These are phyloP conservation scores for Boletus sp. DNA, from an alignment of 768 basidiomycete genomes.

Conservation along the genomic window DNA sequence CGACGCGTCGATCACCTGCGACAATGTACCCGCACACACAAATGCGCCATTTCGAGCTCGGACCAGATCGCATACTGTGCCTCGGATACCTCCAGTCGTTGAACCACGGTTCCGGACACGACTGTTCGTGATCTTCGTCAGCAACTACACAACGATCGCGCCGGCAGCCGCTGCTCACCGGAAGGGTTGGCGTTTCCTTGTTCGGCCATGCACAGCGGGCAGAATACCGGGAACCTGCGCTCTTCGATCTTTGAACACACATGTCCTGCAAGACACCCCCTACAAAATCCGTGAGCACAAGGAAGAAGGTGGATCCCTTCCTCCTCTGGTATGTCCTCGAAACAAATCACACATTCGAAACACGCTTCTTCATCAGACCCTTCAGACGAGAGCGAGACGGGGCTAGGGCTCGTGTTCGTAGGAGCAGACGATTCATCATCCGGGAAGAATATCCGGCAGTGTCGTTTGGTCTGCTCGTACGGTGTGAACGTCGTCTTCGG, in stretches of 20 bases:
- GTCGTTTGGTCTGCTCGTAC: constrained; percentile 23
- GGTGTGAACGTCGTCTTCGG: constrained; percentile 1
- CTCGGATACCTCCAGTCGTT: constrained; percentile 42
- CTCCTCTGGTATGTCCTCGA: constrained; percentile 43
- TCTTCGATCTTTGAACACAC: constrained; percentile 46
- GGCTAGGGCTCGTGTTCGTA: not conserved
- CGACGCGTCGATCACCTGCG: constrained; percentile 36
- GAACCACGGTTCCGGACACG: constrained; percentile 35
- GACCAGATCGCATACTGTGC: constrained; percentile 37
- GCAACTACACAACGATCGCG: not conserved
- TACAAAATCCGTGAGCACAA: constrained; percentile 55
- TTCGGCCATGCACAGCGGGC: constrained; percentile 51
- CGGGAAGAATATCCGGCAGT: constrained; percentile 25
- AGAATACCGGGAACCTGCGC: constrained; percentile 53
- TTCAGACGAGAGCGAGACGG: not conserved
- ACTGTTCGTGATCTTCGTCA: constrained; percentile 27
- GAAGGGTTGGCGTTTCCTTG: constrained; percentile 26
- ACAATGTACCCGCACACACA: constrained; percentile 45
- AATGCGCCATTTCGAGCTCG: constrained; percentile 43
- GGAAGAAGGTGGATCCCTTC: constrained; percentile 36
- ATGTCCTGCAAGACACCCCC: constrained; percentile 45
- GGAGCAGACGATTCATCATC: constrained; percentile 8
- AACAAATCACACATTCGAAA: constrained; percentile 56
- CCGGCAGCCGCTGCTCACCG: constrained; percentile 24
- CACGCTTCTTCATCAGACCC: constrained; percentile 5